Percentiles rank a stretch among this genome's conserved stretches.
phyloP scores from a whole-genome alignment of 2,329 filamentous ascomycete genomes.

The Aureobasidium sp. region DNA sequence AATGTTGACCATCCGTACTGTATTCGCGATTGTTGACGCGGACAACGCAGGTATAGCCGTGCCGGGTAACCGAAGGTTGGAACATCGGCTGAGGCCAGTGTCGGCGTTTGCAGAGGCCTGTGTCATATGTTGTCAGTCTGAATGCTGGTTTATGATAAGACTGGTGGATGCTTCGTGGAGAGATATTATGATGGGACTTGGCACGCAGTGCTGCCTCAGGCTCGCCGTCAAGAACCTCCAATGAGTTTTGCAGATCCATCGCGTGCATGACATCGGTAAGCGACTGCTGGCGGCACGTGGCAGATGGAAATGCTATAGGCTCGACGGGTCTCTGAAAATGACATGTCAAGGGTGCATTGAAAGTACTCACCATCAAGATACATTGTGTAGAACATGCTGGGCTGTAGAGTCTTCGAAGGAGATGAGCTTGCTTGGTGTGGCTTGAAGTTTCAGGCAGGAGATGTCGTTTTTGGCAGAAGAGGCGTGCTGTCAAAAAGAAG shows the following conservation, averaged over 20 bases:
- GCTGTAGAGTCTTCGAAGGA: neutral
- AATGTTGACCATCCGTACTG: slow-evolving; percentile 71
- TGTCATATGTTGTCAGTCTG: neutral
- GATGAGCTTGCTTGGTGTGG: slow-evolving; percentile 4
- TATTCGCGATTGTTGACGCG: slow-evolving; percentile 96
- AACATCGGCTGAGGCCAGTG: slow-evolving; percentile 89
- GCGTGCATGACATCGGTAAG: neutral
- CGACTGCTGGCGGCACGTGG: neutral
- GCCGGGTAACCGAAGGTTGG: slow-evolving; percentile 65
- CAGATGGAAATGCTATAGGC: neutral
- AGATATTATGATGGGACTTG: neutral
- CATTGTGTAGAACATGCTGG: slow-evolving; percentile 13
- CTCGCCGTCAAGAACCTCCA: neutral
- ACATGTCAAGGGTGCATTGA: neutral
- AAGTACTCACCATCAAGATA: slow-evolving; percentile 13
- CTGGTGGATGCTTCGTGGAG: neutral
- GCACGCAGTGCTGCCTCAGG: neutral
- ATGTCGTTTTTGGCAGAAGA: neutral
- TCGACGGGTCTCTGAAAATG: neutral
- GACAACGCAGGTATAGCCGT: slow-evolving; percentile 81
- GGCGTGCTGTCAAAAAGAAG: slow-evolving; percentile 6
- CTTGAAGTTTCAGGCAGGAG: neutral
- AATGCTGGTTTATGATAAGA: neutral
- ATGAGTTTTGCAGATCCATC: neutral
- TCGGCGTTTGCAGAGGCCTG: slow-evolving; percentile 88